Evolutionary conservation across 805 yeast genomes (phyloP).

Genomic region (Wickerhamomyces pijperi): DNA sequence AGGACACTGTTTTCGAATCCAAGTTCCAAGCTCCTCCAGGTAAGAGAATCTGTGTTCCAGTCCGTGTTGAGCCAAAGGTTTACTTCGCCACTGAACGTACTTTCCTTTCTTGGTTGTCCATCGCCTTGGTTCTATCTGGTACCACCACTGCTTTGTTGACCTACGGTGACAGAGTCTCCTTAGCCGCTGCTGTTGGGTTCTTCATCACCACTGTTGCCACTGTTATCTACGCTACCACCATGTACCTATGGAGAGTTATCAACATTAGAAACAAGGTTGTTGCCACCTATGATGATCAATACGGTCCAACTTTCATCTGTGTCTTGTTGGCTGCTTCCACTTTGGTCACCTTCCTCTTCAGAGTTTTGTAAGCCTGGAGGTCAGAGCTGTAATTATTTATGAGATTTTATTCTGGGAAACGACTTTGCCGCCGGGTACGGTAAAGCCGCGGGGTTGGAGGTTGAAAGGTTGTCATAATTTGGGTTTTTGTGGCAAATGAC

Average conservation of each 20-base stretch:
- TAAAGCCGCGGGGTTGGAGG: too few species aligned
- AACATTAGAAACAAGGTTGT: conserved; percentile 78
- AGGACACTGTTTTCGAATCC: conserved; percentile 52
- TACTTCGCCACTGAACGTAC: conserved; percentile 97
- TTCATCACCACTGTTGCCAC: conserved; percentile 71
- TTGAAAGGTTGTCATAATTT: too few species aligned
- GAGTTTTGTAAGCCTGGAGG: conserved; percentile 11
- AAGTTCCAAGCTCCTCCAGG: conserved; percentile 73
- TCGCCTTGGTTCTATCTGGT: conserved; percentile 78
- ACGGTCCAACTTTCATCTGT: conserved; percentile 84
- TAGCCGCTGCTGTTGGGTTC: conserved; percentile 80
- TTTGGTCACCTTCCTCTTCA: conserved; percentile 42
- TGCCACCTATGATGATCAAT: conserved; percentile 72
- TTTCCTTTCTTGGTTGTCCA: conserved; percentile 85
- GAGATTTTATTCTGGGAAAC: too few species aligned
- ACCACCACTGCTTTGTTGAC: conserved; percentile 80
- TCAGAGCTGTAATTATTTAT: too few species aligned
- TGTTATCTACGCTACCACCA: conserved; percentile 57
- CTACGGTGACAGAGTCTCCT: conserved; percentile 67
- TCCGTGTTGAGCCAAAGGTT: conserved; percentile 97
- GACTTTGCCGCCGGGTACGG: too few species aligned
- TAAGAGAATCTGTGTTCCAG: conserved; percentile 82
- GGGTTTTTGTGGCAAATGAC: neutral
- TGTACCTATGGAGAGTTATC: conserved; percentile 72
- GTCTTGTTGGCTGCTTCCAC: conserved; percentile 61